phyloP scores from a whole-genome alignment of 371 early-diverging fungal species.

The Mucor indicus region DNA sequence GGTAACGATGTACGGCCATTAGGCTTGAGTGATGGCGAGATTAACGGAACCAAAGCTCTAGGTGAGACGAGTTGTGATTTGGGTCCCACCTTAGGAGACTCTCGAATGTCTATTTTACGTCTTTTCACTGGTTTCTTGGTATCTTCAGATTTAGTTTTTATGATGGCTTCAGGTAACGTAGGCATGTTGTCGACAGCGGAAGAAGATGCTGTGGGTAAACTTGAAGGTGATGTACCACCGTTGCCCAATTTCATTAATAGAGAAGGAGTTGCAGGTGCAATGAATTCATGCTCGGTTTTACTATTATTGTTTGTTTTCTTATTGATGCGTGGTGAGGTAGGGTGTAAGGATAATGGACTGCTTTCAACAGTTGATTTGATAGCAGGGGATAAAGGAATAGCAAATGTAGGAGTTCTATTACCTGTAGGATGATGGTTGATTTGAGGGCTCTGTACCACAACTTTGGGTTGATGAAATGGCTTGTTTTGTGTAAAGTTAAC shows the following conservation, averaged over 20 bases:
- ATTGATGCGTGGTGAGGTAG: constrained; percentile 17
- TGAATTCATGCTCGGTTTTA: constrained; percentile 10
- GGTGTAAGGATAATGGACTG: constrained; percentile 23
- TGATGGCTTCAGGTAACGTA: constrained; percentile 38
- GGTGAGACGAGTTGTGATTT: constrained; percentile 23
- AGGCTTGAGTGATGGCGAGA: constrained; percentile 53
- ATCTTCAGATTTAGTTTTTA: constrained; percentile 5
- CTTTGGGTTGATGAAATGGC: no score
- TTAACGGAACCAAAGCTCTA: constrained; percentile 42
- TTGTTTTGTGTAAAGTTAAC: constrained; percentile 1
- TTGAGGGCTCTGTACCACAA: constrained; percentile 15
- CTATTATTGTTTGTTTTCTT: constrained; percentile 4
- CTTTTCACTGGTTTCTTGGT: constrained; percentile 11
- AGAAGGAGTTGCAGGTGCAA: constrained; percentile 58
- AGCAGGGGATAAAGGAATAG: constrained; percentile 1
- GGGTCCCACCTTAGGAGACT: neutral
- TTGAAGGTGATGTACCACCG: constrained; percentile 13
- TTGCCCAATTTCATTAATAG: constrained; percentile 62
- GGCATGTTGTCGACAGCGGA: constrained; percentile 34
- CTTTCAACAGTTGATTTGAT: constrained; percentile 3
- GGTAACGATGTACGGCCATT: constrained; percentile 36
- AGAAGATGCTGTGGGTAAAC: constrained; percentile 1
- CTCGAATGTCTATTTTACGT: constrained; percentile 13
- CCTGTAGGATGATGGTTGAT: neutral
- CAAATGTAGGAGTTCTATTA: constrained; percentile 6